Evolutionary conservation across 2,329 filamentous ascomycete genomes (phyloP).

Genomic region (Neurospora sp.): DNA sequence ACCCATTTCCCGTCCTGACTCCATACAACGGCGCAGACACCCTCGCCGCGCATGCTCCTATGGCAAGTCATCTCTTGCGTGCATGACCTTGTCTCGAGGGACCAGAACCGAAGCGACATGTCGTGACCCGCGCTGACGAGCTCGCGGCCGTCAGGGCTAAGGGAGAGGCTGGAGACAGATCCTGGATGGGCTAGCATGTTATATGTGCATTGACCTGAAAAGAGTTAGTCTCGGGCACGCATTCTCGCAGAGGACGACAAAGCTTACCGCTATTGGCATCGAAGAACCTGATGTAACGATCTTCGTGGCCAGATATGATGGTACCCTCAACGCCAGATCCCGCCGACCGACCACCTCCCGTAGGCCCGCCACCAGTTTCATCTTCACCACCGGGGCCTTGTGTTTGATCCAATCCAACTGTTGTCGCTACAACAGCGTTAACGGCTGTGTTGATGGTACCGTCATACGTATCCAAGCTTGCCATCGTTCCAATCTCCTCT

Average conservation of each 20-base stretch:
- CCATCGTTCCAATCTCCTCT: conserved; percentile 88
- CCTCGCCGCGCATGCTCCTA: conserved; percentile 89
- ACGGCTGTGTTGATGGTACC: conserved; percentile 70
- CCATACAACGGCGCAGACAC: conserved; percentile 91
- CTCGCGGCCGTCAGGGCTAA: conserved; percentile 88
- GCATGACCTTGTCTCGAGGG: conserved; percentile 87
- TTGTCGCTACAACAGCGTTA: conserved; percentile 84
- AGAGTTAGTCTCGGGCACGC: conserved; percentile 8
- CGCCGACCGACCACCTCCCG: conserved; percentile 56
- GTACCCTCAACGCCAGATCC: conserved; percentile 82
- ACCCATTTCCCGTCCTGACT: conserved; percentile 92
- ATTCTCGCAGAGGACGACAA: background rate
- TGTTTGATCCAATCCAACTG: conserved; percentile 68
- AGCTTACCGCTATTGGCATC: conserved; percentile 95
- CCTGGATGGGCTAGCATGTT: conserved; percentile 96
- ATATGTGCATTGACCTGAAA: conserved; percentile 91
- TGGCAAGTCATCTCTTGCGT: conserved; percentile 92
- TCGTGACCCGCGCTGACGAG: conserved; percentile 95
- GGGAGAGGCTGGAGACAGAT: conserved; percentile 80
- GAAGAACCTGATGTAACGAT: conserved; percentile 92
- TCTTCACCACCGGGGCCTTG: conserved; percentile 58
- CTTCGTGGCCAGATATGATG: conserved; percentile 93
- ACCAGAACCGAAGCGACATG: conserved; percentile 93
- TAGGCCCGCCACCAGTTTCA: conserved; percentile 69
- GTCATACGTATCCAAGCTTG: conserved; percentile 88